Percentiles rank a stretch among this genome's conserved stretches.
Evolutionary conservation across 768 basidiomycete species (phyloP).

Genomic region (Boletus huronensis): DNA sequence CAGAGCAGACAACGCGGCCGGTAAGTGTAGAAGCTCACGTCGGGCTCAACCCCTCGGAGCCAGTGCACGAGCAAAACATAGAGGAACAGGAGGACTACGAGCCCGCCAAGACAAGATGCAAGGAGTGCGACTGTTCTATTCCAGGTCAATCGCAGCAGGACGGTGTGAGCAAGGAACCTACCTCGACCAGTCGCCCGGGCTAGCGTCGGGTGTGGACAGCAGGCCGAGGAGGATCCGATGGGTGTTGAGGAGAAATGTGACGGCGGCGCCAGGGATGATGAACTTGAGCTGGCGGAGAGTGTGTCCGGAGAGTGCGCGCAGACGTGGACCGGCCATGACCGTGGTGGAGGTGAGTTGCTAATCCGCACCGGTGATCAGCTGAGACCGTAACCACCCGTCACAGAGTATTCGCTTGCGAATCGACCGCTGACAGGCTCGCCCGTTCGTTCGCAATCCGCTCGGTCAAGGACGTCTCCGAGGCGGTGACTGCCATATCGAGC

Average conservation of each 20-base stretch:
- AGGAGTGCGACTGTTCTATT: conserved; percentile 51
- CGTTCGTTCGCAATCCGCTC: too few species aligned
- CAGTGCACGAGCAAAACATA: conserved; percentile 69
- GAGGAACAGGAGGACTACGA: conserved; percentile 68
- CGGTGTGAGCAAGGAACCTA: conserved; percentile 17
- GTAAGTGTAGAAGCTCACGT: conserved; percentile 45
- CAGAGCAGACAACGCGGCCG: not conserved
- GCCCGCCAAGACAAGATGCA: conserved; percentile 51
- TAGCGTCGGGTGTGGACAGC: conserved; percentile 26
- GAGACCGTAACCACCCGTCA: conserved; percentile 12
- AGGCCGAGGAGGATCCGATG: conserved; percentile 47
- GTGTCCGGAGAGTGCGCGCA: conserved; percentile 40
- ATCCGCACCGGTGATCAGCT: conserved; percentile 1
- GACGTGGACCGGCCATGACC: conserved; percentile 19
- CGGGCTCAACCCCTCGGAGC: conserved; percentile 62
- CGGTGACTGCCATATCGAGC: conserved; percentile 15
- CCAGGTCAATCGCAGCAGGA: conserved; percentile 4
- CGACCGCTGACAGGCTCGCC: too few species aligned
- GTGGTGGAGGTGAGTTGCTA: not conserved
- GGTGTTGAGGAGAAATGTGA: conserved; percentile 63
- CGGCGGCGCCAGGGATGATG: conserved; percentile 61
- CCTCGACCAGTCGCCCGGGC: conserved; percentile 51
- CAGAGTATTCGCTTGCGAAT: conserved; percentile 3
- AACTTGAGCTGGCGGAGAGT: conserved; percentile 70
- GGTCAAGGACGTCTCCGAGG: too few species aligned